Evolutionary conservation across 345 rosid species (phyloP), one percentile per base, ranked within the genome.

Genomic region (Citrus reticulata): DNA sequence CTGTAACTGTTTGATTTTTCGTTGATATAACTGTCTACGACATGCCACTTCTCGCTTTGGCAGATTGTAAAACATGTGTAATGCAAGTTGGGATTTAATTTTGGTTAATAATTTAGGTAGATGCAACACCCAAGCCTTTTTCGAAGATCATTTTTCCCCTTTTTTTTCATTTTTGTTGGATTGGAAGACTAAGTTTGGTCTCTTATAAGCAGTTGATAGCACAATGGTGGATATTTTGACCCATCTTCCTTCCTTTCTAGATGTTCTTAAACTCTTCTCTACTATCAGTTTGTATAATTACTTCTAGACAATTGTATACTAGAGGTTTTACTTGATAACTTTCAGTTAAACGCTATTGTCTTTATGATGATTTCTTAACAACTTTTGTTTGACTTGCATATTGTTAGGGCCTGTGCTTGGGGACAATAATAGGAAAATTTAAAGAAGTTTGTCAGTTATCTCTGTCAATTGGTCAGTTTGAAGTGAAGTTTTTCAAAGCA

Each of bases 391-490:
- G 29, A 27, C 59, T 37, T 77, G 30, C 32, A 58, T 62, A 49
- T 81, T 65, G 55, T 64, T 35, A 85, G 92, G 92, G 89, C 89
- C 77, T 89, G 86, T 83, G 85, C 88, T 49, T 89, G 89, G 92
- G 91, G 87, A 78, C 90, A 86, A 79, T 89, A 86, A 85, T 17
- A 42, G 72, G 78, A 29, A 73, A 64, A 24, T 8, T 32, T 74
- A 40, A 75, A 39, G 80, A 63, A 58, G 40, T 27, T 64, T 68
- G 74, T 39, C 39, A 27, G 71, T 78, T 51, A 63, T 72, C 58
- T 72, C 70, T 30, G 62, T 62, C 78, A 65, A 39, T 72, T 62
- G 65, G 67, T 72, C 80, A 30, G 54, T 73, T 69, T 59, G 57
- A 72, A 76, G 76, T 79, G 75, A 63, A 74, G 79, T 27, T 68